phyloP scores from a whole-genome alignment of 345 rosid species.

The Theobroma cacao region DNA sequence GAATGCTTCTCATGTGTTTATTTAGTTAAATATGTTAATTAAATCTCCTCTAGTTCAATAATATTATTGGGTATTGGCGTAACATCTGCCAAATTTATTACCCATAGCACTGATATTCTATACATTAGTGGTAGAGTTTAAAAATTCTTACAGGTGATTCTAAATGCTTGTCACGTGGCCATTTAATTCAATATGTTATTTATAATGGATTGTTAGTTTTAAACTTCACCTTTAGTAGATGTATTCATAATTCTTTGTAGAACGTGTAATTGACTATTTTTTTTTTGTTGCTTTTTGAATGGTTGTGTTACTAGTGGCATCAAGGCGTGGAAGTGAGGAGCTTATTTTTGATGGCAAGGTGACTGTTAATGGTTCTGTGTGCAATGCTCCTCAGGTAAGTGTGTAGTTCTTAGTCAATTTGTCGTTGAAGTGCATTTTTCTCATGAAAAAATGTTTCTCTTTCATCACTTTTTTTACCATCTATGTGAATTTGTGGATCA shows the following conservation, averaged over 20 bases:
- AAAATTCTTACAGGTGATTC: not conserved
- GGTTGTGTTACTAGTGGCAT: slow-evolving; percentile 57
- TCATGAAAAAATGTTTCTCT: not conserved
- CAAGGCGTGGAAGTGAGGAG: slow-evolving; percentile 84
- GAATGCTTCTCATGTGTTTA: not conserved
- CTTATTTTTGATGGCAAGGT: slow-evolving; percentile 84
- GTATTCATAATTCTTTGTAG: slow-evolving; percentile 2
- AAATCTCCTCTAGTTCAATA: not conserved
- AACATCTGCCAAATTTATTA: not conserved
- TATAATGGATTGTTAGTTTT: not conserved
- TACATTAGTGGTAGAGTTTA: not conserved
- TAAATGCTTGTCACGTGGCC: not conserved
- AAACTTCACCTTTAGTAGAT: not conserved
- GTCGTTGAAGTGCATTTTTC: not conserved
- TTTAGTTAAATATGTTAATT: slow-evolving; percentile 2
- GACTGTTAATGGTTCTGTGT: slow-evolving; percentile 80
- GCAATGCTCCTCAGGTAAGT: slow-evolving; percentile 79
- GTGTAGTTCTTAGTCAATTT: not conserved
- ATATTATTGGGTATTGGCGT: not conserved
- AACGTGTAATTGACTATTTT: not conserved
- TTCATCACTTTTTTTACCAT: not conserved
- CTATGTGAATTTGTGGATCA: not conserved
- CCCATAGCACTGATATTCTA: not conserved
- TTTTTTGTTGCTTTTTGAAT: not conserved
- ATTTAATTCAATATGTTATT: not conserved